Percentiles rank a stretch among this genome's conserved stretches.
Evolutionary conservation across 1,139 yeast species (phyloP).

Genomic region (Saccharomycopsis hybrid): DNA sequence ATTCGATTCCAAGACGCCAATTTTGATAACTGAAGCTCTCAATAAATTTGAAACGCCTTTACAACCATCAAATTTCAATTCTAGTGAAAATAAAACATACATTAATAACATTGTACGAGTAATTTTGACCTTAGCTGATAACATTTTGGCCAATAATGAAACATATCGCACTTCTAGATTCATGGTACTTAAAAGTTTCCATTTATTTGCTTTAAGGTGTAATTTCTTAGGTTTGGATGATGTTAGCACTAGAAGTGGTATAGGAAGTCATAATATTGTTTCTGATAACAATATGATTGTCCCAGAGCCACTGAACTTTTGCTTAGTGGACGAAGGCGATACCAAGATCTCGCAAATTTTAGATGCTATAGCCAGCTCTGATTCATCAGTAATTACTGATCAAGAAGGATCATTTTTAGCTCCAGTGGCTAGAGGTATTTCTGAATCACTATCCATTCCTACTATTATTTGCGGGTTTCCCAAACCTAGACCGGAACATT

Average conservation of each 20-base stretch:
- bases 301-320: slow-evolving; percentile 20
- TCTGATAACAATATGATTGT: slow-evolving; percentile 12
- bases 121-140: slow-evolving; percentile 16
- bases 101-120: slow-evolving; percentile 15
- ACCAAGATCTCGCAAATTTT: slow-evolving; percentile 45
- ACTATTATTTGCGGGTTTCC: slow-evolving; percentile 85
- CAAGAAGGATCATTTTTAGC: slow-evolving; percentile 91
- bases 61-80: slow-evolving; percentile 16
- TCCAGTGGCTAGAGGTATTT: slow-evolving; percentile 76
- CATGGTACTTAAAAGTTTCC: slow-evolving; percentile 19
- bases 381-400: slow-evolving; percentile 40
- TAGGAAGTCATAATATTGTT: not conserved
- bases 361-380: slow-evolving; percentile 32
- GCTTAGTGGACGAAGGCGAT: slow-evolving; percentile 18
- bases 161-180: slow-evolving; percentile 17
- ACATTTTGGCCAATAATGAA: slow-evolving; percentile 17
- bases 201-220: slow-evolving; percentile 18
- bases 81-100: slow-evolving; percentile 9
- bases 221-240: slow-evolving; percentile 1
- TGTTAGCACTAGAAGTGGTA: not conserved
- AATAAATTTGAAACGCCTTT: slow-evolving; percentile 18
- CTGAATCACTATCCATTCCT: slow-evolving; percentile 45
- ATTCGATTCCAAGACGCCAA: slow-evolving; percentile 20
- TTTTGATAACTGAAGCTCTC: slow-evolving; percentile 16
- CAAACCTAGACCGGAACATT: slow-evolving; percentile 58